Conservation (phyloP, 495 filamentous ascomycete species). For the Aeminium ludgeri region DNA sequence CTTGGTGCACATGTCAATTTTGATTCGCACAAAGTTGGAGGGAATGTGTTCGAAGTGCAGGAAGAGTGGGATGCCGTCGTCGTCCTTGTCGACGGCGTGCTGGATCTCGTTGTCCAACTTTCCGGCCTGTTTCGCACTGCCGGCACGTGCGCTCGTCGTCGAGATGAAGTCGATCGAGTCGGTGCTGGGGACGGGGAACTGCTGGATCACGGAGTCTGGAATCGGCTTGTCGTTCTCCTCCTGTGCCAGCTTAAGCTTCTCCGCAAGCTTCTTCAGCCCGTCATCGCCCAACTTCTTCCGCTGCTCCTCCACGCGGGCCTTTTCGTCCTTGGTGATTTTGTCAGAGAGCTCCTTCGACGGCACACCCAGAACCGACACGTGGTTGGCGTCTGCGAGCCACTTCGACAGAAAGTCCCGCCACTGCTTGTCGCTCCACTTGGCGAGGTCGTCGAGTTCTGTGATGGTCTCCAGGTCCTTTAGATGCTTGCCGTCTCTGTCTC, state of each 20-base stretch:
- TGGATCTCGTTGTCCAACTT: slow-evolving; percentile 53
- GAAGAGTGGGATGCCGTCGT: slow-evolving; percentile 53
- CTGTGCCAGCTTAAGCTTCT: slow-evolving; percentile 65
- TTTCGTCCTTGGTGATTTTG: slow-evolving; percentile 52
- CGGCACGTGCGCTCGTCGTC: slow-evolving; percentile 71
- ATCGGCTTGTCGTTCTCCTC: slow-evolving; percentile 68
- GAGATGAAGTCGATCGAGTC: slow-evolving; percentile 88
- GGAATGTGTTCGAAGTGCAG: slow-evolving; percentile 92
- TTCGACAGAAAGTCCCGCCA: slow-evolving; percentile 69
- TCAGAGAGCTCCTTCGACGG: slow-evolving; percentile 45
- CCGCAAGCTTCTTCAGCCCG: slow-evolving; percentile 50
- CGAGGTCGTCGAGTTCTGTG: slow-evolving; percentile 57
- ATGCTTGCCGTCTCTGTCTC: slow-evolving; percentile 66
- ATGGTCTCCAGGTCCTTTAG: slow-evolving; percentile 51
- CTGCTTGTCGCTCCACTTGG: slow-evolving; percentile 60
- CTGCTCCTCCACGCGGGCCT: slow-evolving; percentile 41
- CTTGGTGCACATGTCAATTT: slow-evolving; percentile 58
- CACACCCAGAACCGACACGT: slow-evolving; percentile 66
- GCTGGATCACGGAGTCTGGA: slow-evolving; percentile 54
- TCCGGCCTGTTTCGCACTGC: slow-evolving; percentile 56
- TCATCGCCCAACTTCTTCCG: slow-evolving; percentile 44
- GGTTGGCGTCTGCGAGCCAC: slow-evolving; percentile 73
- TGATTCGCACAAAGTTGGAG: slow-evolving; percentile 76
- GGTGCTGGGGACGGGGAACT: slow-evolving; percentile 64
- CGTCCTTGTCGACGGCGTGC: slow-evolving; percentile 54